Evolutionary conservation across 129 eudicot genomes (phyloP), one percentile per base, ranked within the genome.

Genomic region (Solidago caesia): DNA sequence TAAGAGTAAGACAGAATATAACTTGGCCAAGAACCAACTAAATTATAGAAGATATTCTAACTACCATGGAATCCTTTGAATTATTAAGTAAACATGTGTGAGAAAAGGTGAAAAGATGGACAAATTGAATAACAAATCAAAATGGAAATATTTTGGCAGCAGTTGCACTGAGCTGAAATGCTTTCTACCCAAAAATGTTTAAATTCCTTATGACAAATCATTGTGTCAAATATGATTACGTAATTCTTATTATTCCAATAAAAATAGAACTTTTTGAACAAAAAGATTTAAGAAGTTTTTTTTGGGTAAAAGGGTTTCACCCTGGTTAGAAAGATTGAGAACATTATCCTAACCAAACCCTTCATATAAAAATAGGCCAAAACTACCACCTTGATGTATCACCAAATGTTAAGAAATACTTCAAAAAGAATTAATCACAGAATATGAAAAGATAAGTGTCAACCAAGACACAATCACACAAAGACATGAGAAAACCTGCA

Each of bases 401-500:
- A 58, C 26, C 26, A 63, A 48, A 74, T 64, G 63, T 68, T 47
- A 58, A 7, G 14, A 15, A 77, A 75, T 43, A 66, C 21, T 69
- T 42, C n/a, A 29, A 5, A 33, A 44, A 21, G 45, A 44, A 60
- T 42, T 7, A 9, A 59, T 39, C 5, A 42, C 43, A 13, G 4
- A 61, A 33, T 48, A 49, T 33, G 68, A 72, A 68, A 21, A 47
- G 42, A 8, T 13, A 41, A 26, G 51, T 77, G 62, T 21, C 21
- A 26, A 46, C 44, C 27, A 58, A 58, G 6, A 59, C 42, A 26
- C 12, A 13, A n/a, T 58, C 57, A 60, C 48, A 80, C 12, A 13
- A n/a, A 67, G 65, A 60, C 48, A 80, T 15, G 51, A 47, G 64
- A 68, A 73, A 78, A 94, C 99, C 99, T 94, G 97, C 82, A 94